Base-by-base conservation (phyloP, 768 basidiomycete genomes). In the Tylopilus rubrobrunneus region DNA sequence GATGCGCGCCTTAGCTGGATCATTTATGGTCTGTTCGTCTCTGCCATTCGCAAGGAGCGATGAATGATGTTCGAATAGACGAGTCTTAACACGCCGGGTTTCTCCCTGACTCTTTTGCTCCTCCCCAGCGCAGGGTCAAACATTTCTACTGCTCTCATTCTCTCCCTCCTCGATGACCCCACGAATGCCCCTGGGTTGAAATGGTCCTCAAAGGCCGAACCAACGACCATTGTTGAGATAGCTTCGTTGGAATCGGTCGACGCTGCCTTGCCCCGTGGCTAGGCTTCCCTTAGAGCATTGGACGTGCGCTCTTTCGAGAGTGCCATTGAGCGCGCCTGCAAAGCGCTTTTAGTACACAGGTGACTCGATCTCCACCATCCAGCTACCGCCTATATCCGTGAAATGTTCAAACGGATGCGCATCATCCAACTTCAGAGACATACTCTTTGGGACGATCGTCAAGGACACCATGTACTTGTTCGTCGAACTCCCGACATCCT, bases 31-130 rank as follows among this genome's bases (percentile, higher is more conserved):
- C 51, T 40, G 76, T 68, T 43, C 14, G 23, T 25, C 28, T 47
- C 19, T 45, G 39, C 1, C 15, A 1, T 25, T 7, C 4, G 3
- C 28, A 19, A 14, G 27, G 31, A 45, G 23, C n/a, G 10, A 11
- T 12, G 39, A 53, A 29, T 54, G 52, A 57, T 31, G 15, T 33
- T 28, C 55, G 45, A 8, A 61, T 34, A 87, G 92, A 93, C 91
- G 23, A 90, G 87, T 53, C 78, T 96, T 58, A 94, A 92, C 70
- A 93, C 93, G 89, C 89, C 92, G 29, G 93, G 93, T 3, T 90
- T 95, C 68, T 93, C 91, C 17, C 74, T 96, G 55, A 89, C 91
- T 1, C 76, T 93, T 17, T 76, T 94, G 15, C 79, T 91, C 9
- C 81, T 96, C 10, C 89, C 93, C 0, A 64, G 71, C 29, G 46